Conservation (phyloP, 345 rosid species). For the Passiflora organensis region DNA sequence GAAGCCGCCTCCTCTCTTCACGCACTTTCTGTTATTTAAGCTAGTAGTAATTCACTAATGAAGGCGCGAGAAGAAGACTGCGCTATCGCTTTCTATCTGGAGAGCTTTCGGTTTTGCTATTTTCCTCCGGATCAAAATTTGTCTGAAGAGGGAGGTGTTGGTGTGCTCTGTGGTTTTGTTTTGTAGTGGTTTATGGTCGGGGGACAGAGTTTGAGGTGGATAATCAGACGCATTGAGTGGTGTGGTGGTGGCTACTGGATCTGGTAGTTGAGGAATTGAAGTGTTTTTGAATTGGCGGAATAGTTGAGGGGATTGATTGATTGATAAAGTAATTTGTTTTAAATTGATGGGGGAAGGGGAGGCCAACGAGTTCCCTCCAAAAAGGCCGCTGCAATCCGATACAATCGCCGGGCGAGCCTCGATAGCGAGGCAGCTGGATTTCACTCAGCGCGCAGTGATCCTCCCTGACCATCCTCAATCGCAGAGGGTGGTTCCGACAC, state of each 20-base stretch:
- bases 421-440: slow-evolving; percentile 93
- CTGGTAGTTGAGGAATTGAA: slow-evolving; percentile 34
- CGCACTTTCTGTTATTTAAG: too few species aligned
- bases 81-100: too few species aligned
- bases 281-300: slow-evolving; percentile 10
- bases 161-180: background rate
- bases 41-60: too few species aligned
- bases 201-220: slow-evolving; percentile 26
- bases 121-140: slow-evolving; percentile 9
- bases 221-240: slow-evolving; percentile 9
- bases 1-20: too few species aligned
- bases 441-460: slow-evolving; percentile 46
- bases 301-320: background rate
- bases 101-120: too few species aligned
- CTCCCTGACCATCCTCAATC: slow-evolving; percentile 51
- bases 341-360: slow-evolving; percentile 64
- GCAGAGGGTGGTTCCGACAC: slow-evolving; percentile 24
- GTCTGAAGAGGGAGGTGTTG: background rate
- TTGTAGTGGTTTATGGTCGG: background rate
- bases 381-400: slow-evolving; percentile 42
- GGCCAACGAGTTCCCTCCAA: slow-evolving; percentile 68
- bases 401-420: slow-evolving; percentile 47
- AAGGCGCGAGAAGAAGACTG: too few species aligned
- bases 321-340: slow-evolving; percentile 19
- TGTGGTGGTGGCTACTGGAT: slow-evolving; percentile 31